Evolutionary conservation across 805 yeast species (phyloP), one percentile per base, ranked within the genome.

Genomic region (Nakazawaea populi): DNA sequence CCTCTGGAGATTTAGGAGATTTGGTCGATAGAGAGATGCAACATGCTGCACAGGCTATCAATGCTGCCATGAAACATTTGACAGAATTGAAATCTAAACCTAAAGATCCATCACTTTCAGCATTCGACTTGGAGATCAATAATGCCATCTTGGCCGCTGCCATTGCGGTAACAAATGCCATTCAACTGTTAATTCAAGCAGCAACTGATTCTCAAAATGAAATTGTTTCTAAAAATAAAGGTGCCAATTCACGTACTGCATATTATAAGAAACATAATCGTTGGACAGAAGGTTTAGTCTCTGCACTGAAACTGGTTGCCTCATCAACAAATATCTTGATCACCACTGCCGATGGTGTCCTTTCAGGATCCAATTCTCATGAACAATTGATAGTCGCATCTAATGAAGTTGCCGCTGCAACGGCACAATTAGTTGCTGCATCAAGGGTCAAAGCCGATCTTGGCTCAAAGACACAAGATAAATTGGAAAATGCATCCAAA

Each of bases 261-360:
- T 89, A 85, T 65, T 90, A 90, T 69, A 87, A 85, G 64, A 89
- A 88, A 67, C 87, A 89, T 65, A 89, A 83, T 66, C 77, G 92
- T 59, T 89, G 97, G 97, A 88, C 96, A 0, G 96, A 90, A 67
- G 97, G 97, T 27, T 80, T 89, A 52, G 83, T 89, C 32, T 86
- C 95, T 53, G 96, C 96, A 14, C 89, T 96, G 1, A 84, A 85
- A 59, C 83, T 92, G 1, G 94, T 89, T 39, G 96, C 95, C 1
- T 79, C 80, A 2, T 80, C 96, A 1, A 90, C 97, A 2, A 85
- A 83, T 59, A 71, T 85, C n/a, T 74, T 89, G 55, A 89, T 89
- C 53, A 79, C 79, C 53, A 85, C 89, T n/a, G 95, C 96, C 0
- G 94, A 89, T 68, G 94, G 95, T 18, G 89, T 88, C 14, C 70